Conservation (phyloP, 352 stramenopile genomes). For the Pseudoperonospora humuli region DNA sequence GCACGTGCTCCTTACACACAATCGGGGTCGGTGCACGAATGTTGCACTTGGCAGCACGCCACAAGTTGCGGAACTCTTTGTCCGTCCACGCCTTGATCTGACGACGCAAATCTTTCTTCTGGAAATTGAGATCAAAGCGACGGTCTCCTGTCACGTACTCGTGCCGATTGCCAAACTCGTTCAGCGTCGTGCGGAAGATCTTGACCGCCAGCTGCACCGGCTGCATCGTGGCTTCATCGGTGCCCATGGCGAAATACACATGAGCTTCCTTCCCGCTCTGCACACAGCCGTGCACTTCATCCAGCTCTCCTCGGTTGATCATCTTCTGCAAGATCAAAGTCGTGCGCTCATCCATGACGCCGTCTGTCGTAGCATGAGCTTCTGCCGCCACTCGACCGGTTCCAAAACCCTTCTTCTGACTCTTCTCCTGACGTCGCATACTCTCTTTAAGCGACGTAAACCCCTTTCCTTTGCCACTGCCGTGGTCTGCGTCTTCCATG, state of each 20-base stretch:
- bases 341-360: slow-evolving; percentile 71
- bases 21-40: slow-evolving; percentile 40
- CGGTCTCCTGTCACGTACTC: slow-evolving; percentile 81
- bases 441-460: slow-evolving; percentile 54
- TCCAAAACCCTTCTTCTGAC: slow-evolving; percentile 46
- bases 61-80: slow-evolving; percentile 65
- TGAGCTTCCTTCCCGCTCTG: slow-evolving; percentile 80
- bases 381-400: slow-evolving; percentile 40
- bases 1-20: slow-evolving; percentile 54
- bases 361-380: slow-evolving; percentile 52
- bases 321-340: slow-evolving; percentile 65
- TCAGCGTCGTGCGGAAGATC: slow-evolving; percentile 82
- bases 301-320: slow-evolving; percentile 57
- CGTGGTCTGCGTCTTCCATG: slow-evolving; percentile 32
- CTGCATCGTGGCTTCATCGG: slow-evolving; percentile 33
- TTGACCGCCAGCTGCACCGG: slow-evolving; percentile 49
- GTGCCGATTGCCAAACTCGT: slow-evolving; percentile 73
- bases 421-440: slow-evolving; percentile 44
- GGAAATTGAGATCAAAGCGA: slow-evolving; percentile 65
- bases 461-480: slow-evolving; percentile 32
- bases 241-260: slow-evolving; percentile 66
- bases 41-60: slow-evolving; percentile 33
- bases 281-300: slow-evolving; percentile 66
- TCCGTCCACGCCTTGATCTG: slow-evolving; percentile 72
- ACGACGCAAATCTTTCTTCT: slow-evolving; percentile 57